phyloP scores from a whole-genome alignment of 1,284 basidiomycete genomes.

The Ceratobasidium sp. region DNA sequence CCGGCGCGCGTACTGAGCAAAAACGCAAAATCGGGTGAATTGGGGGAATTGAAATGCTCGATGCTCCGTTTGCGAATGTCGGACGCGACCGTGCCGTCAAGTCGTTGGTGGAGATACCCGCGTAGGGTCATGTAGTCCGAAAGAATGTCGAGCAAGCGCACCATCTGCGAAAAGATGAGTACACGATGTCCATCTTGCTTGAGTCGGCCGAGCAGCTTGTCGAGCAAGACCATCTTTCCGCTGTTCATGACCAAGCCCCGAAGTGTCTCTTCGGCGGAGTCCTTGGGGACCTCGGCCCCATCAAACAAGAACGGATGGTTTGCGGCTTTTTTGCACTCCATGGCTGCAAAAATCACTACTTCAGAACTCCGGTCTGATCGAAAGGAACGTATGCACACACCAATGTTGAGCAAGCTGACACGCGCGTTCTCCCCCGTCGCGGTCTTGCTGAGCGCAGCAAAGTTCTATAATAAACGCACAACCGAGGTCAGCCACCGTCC shows the following conservation, averaged over 20 bases:
- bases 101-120: slow-evolving; percentile 82
- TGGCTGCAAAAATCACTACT: slow-evolving; percentile 59
- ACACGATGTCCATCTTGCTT: slow-evolving; percentile 94
- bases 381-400: slow-evolving; percentile 53
- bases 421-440: slow-evolving; percentile 76
- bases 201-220: slow-evolving; percentile 89
- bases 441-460: slow-evolving; percentile 89
- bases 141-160: slow-evolving; percentile 97
- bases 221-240: slow-evolving; percentile 96
- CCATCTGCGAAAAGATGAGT: slow-evolving; percentile 99
- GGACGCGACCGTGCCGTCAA: slow-evolving; percentile 79
- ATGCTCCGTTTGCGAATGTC: slow-evolving; percentile 86
- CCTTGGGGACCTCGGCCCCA: slow-evolving; percentile 84
- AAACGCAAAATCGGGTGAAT: slow-evolving; percentile 79
- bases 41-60: slow-evolving; percentile 77
- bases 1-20: slow-evolving; percentile 96
- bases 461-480: slow-evolving; percentile 68
- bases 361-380: not conserved
- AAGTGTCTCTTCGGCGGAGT: slow-evolving; percentile 84
- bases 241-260: slow-evolving; percentile 98
- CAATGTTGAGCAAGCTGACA: slow-evolving; percentile 94
- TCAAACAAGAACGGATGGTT: slow-evolving; percentile 99
- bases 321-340: slow-evolving; percentile 97
- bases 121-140: slow-evolving; percentile 95
- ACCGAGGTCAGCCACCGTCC: slow-evolving; percentile 8